Base-by-base conservation (phyloP, 176 grass and related monocot genomes). In the Lolium multiflorum region DNA sequence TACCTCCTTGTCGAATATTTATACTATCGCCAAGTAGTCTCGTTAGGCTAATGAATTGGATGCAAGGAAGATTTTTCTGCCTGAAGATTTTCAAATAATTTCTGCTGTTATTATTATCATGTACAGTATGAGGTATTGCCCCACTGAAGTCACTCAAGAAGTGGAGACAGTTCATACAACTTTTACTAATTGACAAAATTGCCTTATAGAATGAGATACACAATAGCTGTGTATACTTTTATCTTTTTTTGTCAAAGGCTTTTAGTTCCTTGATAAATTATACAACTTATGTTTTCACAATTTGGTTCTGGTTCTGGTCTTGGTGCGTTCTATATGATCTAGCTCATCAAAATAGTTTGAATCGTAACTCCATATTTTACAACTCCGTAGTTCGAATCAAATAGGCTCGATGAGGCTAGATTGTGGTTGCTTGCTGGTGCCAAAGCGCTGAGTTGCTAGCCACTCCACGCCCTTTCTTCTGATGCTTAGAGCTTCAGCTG, bases 1-100 rank as follows among this genome's bases (percentile, higher is more conserved):
- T 98, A 91, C 79, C 14, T 21, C 60, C 82, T 71, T 50, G 41
- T 59, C 25, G 6, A 55, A 62, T 62, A 76, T 11, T 81, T 68
- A 55, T 55, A 55, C 13, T 66, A 15, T 39, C 54, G 35, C 43
- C 25, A 51, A 52, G 43, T 63, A 73, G 35, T 47, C 58, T 57
- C 52, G 57, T 60, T 70, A 58, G 71, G 28, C 22, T 38, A 38
- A 71, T 84, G 37, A 90, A 75, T 70, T 83, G 48, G 69, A 78
- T 66, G 70, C 31, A 76, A 76, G 2, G 15, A 2, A 22, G 26
- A 58, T 28, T 59, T 51, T 31, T 83, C 24, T 79, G 9, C 18
- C 13, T 26, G 7, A 12, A 14, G 21, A 64, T 14, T 24, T 22
- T 51, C 11, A 70, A 41, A 63, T 35, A 24, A 13, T 46, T 73